phyloP scores from a whole-genome alignment of 2,329 filamentous ascomycete genomes.

The Trichoderma sp. region DNA sequence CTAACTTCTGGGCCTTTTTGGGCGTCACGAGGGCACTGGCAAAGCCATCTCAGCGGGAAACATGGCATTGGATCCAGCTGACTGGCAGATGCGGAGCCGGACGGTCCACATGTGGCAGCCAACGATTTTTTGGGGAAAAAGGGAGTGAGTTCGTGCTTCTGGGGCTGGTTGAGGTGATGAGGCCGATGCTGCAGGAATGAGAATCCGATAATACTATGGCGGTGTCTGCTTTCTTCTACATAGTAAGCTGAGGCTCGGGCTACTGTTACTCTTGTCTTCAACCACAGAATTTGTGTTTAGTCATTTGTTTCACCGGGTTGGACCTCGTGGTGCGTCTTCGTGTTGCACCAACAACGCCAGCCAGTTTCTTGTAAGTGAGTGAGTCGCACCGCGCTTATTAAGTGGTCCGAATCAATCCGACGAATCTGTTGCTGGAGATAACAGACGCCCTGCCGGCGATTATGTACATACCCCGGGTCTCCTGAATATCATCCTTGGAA shows the following conservation, averaged over 20 bases:
- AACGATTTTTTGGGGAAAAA: neutral
- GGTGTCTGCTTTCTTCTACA: neutral
- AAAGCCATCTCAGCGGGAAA: neutral
- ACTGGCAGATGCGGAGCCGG: neutral
- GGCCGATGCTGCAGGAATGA: neutral
- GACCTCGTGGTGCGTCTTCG: neutral
- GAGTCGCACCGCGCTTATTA: neutral
- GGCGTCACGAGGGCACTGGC: neutral
- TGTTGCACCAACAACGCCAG: neutral
- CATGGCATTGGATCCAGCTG: neutral
- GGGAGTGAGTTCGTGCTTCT: slow-evolving; percentile 3
- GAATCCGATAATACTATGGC: neutral
- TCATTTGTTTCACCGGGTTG: neutral
- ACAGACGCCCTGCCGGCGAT: neutral
- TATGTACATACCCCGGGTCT: neutral
- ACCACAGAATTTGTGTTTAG: neutral
- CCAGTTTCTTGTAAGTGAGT: neutral
- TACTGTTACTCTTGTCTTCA: neutral
- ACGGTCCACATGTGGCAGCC: neutral
- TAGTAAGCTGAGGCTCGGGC: neutral
- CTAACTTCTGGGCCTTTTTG: neutral
- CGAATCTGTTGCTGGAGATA: slow-evolving; percentile 7
- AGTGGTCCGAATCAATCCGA: neutral
- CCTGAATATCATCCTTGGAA: neutral
- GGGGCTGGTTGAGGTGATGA: slow-evolving; percentile 7